Evolutionary conservation across 441 rosid species (phyloP).

Genomic region (Isatis lusitanica): DNA sequence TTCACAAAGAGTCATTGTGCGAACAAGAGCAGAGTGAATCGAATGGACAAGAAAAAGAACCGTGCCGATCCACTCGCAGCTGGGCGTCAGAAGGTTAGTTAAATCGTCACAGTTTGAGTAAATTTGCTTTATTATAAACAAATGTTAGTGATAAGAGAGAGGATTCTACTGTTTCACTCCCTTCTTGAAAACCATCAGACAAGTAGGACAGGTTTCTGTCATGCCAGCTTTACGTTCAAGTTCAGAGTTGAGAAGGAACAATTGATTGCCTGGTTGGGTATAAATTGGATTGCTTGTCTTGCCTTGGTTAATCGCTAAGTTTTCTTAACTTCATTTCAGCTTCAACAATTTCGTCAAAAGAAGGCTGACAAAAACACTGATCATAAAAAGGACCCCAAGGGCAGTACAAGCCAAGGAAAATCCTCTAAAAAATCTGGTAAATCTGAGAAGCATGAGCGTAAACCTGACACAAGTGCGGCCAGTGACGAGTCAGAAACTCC

Average conservation of each 20-base stretch:
- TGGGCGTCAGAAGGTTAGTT: slow-evolving; percentile 86
- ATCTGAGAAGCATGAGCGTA: slow-evolving; percentile 60
- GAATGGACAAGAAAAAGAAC: slow-evolving; percentile 94
- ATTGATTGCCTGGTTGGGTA: background rate
- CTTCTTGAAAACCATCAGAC: slow-evolving; percentile 5
- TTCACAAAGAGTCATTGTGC: slow-evolving; percentile 35
- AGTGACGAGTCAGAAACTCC: slow-evolving; percentile 34
- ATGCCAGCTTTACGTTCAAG: background rate
- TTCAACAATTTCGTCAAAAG: slow-evolving; percentile 98
- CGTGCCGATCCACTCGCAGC: slow-evolving; percentile 92
- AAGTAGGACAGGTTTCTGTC: background rate
- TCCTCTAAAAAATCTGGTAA: slow-evolving; percentile 68
- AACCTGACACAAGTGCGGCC: slow-evolving; percentile 44
- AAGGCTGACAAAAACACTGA: slow-evolving; percentile 70
- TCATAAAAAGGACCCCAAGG: slow-evolving; percentile 66
- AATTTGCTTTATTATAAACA: background rate
- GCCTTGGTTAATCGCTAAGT: slow-evolving; percentile 6
- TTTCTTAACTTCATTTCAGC: slow-evolving; percentile 51
- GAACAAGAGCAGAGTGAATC: slow-evolving; percentile 42
- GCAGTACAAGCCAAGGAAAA: slow-evolving; percentile 74
- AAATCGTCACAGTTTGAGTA: slow-evolving; percentile 1
- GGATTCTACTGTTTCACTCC: background rate
- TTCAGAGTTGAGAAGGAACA: slow-evolving; percentile 12
- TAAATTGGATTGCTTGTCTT: slow-evolving; percentile 20
- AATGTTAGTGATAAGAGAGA: background rate